Evolutionary conservation across 2,329 filamentous ascomycete genomes (phyloP).

Genomic region (Neopestalotiopsis sp.): DNA sequence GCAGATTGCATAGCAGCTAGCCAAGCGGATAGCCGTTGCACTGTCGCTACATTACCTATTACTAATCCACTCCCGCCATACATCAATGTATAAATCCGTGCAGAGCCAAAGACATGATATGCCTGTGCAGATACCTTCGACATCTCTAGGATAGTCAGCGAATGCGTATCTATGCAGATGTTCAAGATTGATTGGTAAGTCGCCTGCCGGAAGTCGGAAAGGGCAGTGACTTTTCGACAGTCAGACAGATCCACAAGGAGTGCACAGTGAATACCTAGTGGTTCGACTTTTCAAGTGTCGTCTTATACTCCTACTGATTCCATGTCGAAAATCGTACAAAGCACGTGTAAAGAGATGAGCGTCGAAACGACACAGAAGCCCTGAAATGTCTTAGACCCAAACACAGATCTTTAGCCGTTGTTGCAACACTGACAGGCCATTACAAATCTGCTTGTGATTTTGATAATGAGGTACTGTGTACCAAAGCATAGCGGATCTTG

Average conservation of each 20-base stretch:
- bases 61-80: no score
- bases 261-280: not conserved
- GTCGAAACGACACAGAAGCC: not conserved
- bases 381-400: not conserved
- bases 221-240: not conserved
- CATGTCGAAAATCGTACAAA: not conserved
- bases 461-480: not conserved
- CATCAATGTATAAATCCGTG: no score
- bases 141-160: no score
- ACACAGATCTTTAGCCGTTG: not conserved
- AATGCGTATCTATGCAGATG: no score
- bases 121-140: no score
- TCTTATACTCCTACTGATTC: not conserved
- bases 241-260: not conserved
- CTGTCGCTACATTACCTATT: no score
- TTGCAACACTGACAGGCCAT: not conserved
- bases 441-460: constrained; percentile 1
- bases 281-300: not conserved
- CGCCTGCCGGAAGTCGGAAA: no score
- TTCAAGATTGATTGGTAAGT: no score
- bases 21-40: no score
- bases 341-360: not conserved
- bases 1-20: no score
- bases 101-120: no score
- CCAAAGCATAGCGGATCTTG: not conserved